Conservation (phyloP, 306 rosid genomes). For the Acacia acuminata region DNA sequence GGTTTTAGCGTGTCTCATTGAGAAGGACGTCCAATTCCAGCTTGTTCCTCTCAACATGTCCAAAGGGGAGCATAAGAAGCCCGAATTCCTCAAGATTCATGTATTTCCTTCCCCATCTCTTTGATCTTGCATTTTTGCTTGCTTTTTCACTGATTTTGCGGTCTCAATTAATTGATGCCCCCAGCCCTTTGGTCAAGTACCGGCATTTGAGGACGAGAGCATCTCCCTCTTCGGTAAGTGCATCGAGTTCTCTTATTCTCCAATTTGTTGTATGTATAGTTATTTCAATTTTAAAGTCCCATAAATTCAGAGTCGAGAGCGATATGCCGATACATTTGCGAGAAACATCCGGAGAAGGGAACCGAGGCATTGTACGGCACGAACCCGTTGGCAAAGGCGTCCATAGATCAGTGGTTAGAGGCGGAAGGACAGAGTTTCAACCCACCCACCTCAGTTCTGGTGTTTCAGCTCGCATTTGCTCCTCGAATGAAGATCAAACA, state of each 20-base stretch:
- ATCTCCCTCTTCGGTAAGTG: slow-evolving; percentile 68
- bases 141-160: background rate
- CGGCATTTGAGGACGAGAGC: slow-evolving; percentile 71
- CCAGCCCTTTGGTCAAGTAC: slow-evolving; percentile 93
- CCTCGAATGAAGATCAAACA: slow-evolving; percentile 80
- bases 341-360: slow-evolving; percentile 57
- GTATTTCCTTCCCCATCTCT: slow-evolving; percentile 8
- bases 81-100: slow-evolving; percentile 70
- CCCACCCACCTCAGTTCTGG: slow-evolving; percentile 65
- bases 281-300: background rate
- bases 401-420: slow-evolving; percentile 86
- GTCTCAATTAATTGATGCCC: background rate
- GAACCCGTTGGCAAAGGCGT: slow-evolving; percentile 65
- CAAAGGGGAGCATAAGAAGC: slow-evolving; percentile 83
- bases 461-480: slow-evolving; percentile 82
- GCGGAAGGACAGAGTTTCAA: slow-evolving; percentile 82
- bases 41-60: slow-evolving; percentile 69
- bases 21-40: slow-evolving; percentile 68
- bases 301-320: slow-evolving; percentile 70
- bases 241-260: background rate
- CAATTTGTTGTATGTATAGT: background rate
- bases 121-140: background rate
- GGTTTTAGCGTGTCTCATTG: slow-evolving; percentile 73
- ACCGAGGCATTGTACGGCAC: slow-evolving; percentile 65
- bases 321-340: slow-evolving; percentile 83